These are phyloP conservation scores for Harrya chromipes DNA, from an alignment of 768 basidiomycete species.

Conservation along the genomic window DNA sequence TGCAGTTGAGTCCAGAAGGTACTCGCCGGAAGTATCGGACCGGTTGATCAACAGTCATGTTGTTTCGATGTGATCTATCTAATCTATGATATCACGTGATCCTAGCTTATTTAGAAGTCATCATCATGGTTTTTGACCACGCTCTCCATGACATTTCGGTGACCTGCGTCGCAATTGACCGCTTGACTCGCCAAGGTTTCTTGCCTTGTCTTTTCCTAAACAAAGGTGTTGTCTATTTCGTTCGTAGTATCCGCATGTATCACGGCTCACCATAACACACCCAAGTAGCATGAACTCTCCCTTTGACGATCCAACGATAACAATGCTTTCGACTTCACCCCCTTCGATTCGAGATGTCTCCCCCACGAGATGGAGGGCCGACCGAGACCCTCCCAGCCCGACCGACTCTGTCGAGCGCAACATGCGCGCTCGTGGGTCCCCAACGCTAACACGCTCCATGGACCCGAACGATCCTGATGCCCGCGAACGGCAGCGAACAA, in stretches of 20 bases:
- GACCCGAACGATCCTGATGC: constrained; percentile 72
- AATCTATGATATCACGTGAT: constrained; percentile 6
- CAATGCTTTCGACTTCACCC: constrained; percentile 39
- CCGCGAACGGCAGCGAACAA: constrained; percentile 83
- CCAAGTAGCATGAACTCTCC: constrained; percentile 37
- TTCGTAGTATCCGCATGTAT: neutral
- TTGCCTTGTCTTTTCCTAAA: neutral
- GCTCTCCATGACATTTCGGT: constrained; percentile 3
- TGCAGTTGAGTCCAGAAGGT: no score
- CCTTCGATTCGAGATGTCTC: constrained; percentile 40
- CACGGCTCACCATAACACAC: constrained; percentile 1
- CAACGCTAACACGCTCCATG: constrained; percentile 57
- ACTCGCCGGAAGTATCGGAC: no score
- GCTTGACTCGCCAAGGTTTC: neutral
- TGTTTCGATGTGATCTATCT: no score
- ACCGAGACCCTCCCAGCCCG: constrained; percentile 34
- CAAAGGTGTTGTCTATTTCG: constrained; percentile 16
- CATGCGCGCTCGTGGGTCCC: constrained; percentile 52
- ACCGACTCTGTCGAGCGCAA: constrained; percentile 40
- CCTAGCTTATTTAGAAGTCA: no score
- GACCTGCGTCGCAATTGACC: neutral
- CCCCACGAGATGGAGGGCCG: constrained; percentile 36
- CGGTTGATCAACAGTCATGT: no score
- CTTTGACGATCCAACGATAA: constrained; percentile 28
- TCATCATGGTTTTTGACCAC: neutral